phyloP scores from a whole-genome alignment of 306 rosid species.

The Aeschynomene evenia region DNA sequence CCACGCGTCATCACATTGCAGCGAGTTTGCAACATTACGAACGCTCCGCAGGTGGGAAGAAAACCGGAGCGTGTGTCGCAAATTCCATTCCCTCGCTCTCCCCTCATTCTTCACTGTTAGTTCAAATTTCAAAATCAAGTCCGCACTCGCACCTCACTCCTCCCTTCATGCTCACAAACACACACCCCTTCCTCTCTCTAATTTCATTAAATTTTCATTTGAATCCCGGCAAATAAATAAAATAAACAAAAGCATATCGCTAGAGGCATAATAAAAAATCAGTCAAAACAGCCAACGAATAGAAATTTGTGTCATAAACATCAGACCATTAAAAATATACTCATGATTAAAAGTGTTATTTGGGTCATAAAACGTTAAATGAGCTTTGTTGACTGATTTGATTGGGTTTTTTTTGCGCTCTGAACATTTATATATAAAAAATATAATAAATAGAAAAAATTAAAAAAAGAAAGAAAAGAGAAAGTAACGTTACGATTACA shows the following conservation, averaged over 20 bases:
- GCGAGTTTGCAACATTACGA: not conserved
- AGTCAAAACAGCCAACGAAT: no score
- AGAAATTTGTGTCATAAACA: no score
- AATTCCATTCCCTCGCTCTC: constrained; percentile 13
- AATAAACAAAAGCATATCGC: no score
- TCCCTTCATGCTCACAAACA: not conserved
- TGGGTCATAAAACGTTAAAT: no score
- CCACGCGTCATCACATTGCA: not conserved
- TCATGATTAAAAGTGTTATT: no score
- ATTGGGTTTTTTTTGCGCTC: no score
- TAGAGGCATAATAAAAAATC: no score
- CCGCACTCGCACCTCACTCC: constrained; percentile 24
- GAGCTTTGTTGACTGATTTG: no score
- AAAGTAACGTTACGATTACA: constrained; percentile 1
- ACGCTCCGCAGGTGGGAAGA: not conserved
- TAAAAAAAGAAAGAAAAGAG: not conserved
- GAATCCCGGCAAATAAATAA: not conserved
- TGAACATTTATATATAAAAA: no score
- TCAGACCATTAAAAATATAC: no score
- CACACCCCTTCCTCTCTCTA: not conserved
- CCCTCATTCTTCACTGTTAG: constrained; percentile 2
- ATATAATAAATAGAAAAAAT: not conserved
- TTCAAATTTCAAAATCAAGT: constrained; percentile 36
- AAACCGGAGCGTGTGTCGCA: not conserved
- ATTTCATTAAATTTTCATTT: not conserved